Evolutionary conservation across 768 basidiomycete genomes (phyloP).

Genomic region (Phlebiopsis flavidoalba): DNA sequence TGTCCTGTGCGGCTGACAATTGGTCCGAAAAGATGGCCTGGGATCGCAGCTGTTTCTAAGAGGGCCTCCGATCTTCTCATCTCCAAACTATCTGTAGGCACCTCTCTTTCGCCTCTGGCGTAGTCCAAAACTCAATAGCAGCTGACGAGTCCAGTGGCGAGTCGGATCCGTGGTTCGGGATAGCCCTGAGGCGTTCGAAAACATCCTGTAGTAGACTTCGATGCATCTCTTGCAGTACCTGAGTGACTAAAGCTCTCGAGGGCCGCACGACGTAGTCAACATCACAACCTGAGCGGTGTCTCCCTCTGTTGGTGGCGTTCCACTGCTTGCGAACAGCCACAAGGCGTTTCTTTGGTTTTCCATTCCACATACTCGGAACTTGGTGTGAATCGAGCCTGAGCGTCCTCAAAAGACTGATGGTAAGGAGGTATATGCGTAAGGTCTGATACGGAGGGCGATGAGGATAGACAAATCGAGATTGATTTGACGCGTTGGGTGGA

Average conservation of each 20-base stretch:
- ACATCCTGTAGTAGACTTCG: conserved; percentile 61
- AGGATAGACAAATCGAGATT: conserved; percentile 83
- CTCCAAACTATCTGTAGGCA: conserved; percentile 73
- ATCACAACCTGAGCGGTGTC: conserved; percentile 4
- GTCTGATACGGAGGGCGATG: conserved; percentile 79
- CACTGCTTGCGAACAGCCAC: conserved; percentile 10
- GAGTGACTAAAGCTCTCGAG: conserved; percentile 64
- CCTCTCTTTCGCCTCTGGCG: conserved; percentile 66
- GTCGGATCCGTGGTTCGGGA: neutral
- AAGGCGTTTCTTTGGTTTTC: conserved; percentile 40
- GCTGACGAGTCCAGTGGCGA: neutral
- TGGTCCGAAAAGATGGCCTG: conserved; percentile 48
- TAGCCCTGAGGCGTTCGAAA: conserved; percentile 36
- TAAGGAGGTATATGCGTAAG: conserved; percentile 63
- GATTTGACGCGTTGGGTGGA: conserved; percentile 53
- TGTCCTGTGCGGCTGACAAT: conserved; percentile 30
- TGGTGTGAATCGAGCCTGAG: conserved; percentile 60
- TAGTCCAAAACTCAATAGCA: conserved; percentile 72
- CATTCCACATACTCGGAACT: conserved; percentile 53
- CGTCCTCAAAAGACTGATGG: conserved; percentile 51
- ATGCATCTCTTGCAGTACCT: conserved; percentile 71
- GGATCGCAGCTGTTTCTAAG: conserved; percentile 60
- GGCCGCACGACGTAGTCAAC: conserved; percentile 39
- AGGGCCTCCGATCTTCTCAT: conserved; percentile 74
- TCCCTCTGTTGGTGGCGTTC: neutral